These are phyloP conservation scores for Sparassis latifolia DNA, from an alignment of 1,284 basidiomycete genomes.

Conservation along the genomic window DNA sequence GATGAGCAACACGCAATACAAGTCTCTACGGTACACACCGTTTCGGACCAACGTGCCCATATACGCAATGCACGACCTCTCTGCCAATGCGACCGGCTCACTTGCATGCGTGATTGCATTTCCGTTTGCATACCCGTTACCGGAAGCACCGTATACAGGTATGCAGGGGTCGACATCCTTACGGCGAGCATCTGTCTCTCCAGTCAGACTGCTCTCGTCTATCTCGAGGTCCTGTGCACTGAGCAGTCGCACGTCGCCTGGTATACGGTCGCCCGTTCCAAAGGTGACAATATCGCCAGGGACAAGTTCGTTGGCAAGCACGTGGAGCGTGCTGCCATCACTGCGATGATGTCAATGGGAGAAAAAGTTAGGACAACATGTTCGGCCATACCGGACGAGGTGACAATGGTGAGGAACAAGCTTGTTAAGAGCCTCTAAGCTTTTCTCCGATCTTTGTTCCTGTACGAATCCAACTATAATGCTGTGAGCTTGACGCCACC, in stretches of 20 bases:
- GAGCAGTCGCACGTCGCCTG: slow-evolving; percentile 86
- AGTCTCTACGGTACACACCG: slow-evolving; percentile 35
- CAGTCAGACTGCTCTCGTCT: slow-evolving; percentile 93
- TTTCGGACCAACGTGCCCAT: slow-evolving; percentile 97
- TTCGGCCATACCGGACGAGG: slow-evolving; percentile 60
- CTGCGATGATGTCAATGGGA: slow-evolving; percentile 27
- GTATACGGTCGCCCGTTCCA: slow-evolving; percentile 88
- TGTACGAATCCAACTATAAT: slow-evolving; percentile 87
- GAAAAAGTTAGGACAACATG: slow-evolving; percentile 6
- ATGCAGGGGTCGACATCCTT: slow-evolving; percentile 60
- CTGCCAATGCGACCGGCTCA: slow-evolving; percentile 72
- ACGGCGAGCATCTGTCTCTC: slow-evolving; percentile 80
- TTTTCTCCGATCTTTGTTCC: slow-evolving; percentile 92
- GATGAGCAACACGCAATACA: not conserved
- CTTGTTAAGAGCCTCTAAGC: slow-evolving; percentile 91
- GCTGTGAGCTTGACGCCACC: not conserved
- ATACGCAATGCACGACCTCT: slow-evolving; percentile 86
- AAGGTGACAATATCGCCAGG: slow-evolving; percentile 93
- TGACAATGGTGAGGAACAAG: slow-evolving; percentile 96
- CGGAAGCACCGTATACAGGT: slow-evolving; percentile 2
- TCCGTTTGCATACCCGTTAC: slow-evolving; percentile 13
- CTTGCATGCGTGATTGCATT: slow-evolving; percentile 2
- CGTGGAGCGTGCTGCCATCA: slow-evolving; percentile 67
- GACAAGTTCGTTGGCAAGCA: slow-evolving; percentile 91
- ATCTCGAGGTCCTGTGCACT: slow-evolving; percentile 82